phyloP scores from a whole-genome alignment of 495 filamentous ascomycete genomes.

The Hypoxylon cercidicola region DNA sequence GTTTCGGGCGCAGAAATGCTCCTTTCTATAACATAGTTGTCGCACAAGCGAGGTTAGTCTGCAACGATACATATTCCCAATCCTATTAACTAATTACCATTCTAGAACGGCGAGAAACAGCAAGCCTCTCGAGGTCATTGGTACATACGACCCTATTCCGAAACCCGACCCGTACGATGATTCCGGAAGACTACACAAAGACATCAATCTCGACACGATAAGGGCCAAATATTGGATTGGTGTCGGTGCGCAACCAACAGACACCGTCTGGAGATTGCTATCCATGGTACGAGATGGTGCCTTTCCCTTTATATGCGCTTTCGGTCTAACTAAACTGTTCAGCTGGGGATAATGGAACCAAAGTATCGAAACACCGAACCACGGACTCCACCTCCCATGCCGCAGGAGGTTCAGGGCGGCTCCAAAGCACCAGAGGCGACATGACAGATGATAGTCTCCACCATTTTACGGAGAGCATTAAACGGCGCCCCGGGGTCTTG shows the following conservation, averaged over 20 bases:
- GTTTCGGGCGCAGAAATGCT: constrained; percentile 85
- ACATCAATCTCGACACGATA: constrained; percentile 83
- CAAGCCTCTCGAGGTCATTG: constrained; percentile 91
- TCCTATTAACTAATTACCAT: constrained; percentile 18
- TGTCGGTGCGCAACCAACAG: constrained; percentile 93
- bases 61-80: constrained; percentile 5
- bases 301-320: background rate
- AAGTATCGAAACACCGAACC: constrained; percentile 45
- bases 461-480: constrained; percentile 8
- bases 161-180: constrained; percentile 72
- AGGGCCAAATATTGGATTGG: constrained; percentile 96
- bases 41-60: constrained; percentile 85
- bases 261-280: constrained; percentile 86
- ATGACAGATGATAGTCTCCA: constrained; percentile 15
- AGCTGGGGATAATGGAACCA: constrained; percentile 46
- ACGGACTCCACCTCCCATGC: constrained; percentile 39
- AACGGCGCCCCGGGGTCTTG: background rate
- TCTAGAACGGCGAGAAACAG: constrained; percentile 79
- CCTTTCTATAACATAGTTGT: constrained; percentile 99
- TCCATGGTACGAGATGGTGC: constrained; percentile 72
- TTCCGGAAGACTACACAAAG: constrained; percentile 79
- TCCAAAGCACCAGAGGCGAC: constrained; percentile 19
- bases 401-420: constrained; percentile 18
- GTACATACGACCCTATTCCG: constrained; percentile 93
- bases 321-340: background rate